A percentile compares a stretch with the other conserved stretches of the same genome.
Evolutionary conservation across 495 filamentous ascomycete species (phyloP).

Genomic region (Talaromyces borbonicus): DNA sequence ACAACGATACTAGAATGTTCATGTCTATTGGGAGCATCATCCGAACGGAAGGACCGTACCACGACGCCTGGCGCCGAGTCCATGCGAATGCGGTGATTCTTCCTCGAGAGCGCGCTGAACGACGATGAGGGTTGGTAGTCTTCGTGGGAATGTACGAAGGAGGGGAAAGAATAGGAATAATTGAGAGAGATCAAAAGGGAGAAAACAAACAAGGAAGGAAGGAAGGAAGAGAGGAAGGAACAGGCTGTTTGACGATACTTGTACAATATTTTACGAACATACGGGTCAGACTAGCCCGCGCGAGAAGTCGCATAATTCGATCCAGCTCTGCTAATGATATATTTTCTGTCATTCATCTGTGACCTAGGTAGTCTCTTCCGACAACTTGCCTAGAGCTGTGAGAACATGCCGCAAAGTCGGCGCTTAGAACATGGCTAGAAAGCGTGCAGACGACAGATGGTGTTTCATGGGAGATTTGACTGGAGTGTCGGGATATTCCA

Average conservation of each 20-base stretch:
- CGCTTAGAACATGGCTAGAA: too few relatives aligned
- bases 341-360: too few relatives aligned
- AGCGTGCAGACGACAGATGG: too few relatives aligned
- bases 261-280: background rate
- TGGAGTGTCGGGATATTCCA: too few relatives aligned
- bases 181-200: background rate
- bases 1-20: conserved; percentile 61
- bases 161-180: background rate
- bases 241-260: too few relatives aligned
- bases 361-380: too few relatives aligned
- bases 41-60: conserved; percentile 60
- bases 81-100: conserved; percentile 39
- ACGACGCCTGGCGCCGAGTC: conserved; percentile 40
- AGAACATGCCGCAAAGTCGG: too few relatives aligned
- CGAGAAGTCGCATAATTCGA: background rate
- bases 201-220: background rate
- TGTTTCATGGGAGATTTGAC: too few relatives aligned
- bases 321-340: background rate
- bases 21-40: conserved; percentile 98
- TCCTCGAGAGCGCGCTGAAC: conserved; percentile 30
- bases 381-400: too few relatives aligned
- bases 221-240: too few relatives aligned
- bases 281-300: background rate
- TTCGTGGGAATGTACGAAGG: too few relatives aligned
- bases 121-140: too few relatives aligned